Base-by-base conservation (phyloP, 352 stramenopile genomes). In the Pythium phragmiticola region DNA sequence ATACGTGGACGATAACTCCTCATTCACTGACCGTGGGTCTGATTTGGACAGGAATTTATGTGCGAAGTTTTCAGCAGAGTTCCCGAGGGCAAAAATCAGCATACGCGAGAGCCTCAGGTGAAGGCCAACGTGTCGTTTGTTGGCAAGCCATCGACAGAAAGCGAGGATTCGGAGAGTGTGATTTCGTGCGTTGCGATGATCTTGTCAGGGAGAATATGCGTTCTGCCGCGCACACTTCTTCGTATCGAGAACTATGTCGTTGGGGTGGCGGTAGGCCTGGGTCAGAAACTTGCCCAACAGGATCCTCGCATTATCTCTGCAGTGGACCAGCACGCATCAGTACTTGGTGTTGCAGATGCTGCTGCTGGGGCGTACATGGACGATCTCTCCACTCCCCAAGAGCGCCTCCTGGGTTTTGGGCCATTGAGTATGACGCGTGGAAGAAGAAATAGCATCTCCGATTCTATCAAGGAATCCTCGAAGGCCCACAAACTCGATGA, bases 401-500 rank as follows among this genome's bases (percentile, higher is more conserved):
- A 72, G 7, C 46, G 59, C 2, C 5, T 68, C 3, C 4, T 65
- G 9, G 33, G 39, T 11, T 63, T 57, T 21, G 47, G 37, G 4
- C 2, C 74, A 50, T 61, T 51, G n/a, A 73, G 55, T 12, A 13
- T 17, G 23, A 12, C 37, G 51, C 74, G 71, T 36, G 66, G 66
- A 51, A 65, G 80, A 57, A 85, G 70, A 46, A 77, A 85, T 65
- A 89, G 82, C 46, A 74, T 88, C 39, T 73, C 75, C 17, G 78
- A 88, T 51, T 82, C 75, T 7, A 56, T 84, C 72, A 82, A 37
- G 66, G 46, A 68, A 74, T 12, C 73, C 61, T 67, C 68, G 50
- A 9, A 72, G 71, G 42, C 66, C 56, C 59, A 69, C 60, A 52
- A 70, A 67, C 51, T 73, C 70, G 58, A 79, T 74, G 78, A 65